A percentile compares a stretch with the other conserved stretches of the same genome.
These are phyloP conservation scores for Zea luxurians DNA, from an alignment of 176 grass and related monocot genomes.

Conservation along the genomic window DNA sequence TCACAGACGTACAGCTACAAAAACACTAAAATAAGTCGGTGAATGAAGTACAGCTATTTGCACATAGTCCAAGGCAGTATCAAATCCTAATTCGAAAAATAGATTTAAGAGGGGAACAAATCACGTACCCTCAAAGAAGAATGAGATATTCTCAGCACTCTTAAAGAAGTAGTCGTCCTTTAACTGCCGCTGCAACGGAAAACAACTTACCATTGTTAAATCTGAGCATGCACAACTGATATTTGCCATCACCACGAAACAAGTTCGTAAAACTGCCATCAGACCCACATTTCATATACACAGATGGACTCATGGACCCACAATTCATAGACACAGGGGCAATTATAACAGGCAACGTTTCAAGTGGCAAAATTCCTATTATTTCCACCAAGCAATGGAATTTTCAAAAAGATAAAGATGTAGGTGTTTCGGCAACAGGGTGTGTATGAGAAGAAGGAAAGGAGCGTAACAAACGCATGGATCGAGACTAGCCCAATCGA, in stretches of 20 bases:
- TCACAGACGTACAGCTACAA: neutral
- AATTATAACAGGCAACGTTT: no score
- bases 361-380: no score
- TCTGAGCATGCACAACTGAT: neutral
- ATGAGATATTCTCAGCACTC: constrained; percentile 89
- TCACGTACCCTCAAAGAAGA: constrained; percentile 89
- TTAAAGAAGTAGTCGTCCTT: constrained; percentile 90
- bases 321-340: no score
- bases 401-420: neutral
- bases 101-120: constrained; percentile 2
- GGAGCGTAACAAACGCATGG: neutral
- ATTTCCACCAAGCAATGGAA: neutral
- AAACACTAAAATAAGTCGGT: neutral
- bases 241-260: neutral
- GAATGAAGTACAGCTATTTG: neutral
- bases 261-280: no score
- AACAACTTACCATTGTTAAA: neutral
- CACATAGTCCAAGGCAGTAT: constrained; percentile 2
- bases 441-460: neutral
- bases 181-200: constrained; percentile 59
- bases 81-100: constrained; percentile 18
- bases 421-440: neutral
- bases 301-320: no score
- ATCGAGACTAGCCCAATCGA: neutral
- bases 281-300: no score